Evolutionary conservation across 176 grass and related monocot species (phyloP).

Genomic region (Bromus sterilis): DNA sequence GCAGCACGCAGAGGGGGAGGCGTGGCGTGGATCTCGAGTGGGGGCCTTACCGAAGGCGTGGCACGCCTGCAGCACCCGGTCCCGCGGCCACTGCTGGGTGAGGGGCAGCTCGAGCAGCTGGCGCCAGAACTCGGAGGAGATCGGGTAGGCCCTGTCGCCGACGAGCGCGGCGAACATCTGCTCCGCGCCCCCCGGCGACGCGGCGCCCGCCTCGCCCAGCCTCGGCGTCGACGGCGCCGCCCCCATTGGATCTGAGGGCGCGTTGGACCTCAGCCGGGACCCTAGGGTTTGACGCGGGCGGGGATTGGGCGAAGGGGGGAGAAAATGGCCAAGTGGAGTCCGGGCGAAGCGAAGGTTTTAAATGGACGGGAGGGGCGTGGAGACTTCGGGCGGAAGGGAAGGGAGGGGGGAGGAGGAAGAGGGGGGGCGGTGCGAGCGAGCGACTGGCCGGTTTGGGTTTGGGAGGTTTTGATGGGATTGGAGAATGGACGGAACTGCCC

Average conservation of each 20-base stretch:
- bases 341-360: slow-evolving; percentile 43
- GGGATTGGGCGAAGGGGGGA: not conserved
- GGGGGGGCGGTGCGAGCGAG: not conserved
- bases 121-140: slow-evolving; percentile 92
- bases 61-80: slow-evolving; percentile 90
- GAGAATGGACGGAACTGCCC: not conserved
- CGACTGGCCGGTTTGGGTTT: slow-evolving; percentile 25
- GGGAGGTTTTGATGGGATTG: slow-evolving; percentile 5
- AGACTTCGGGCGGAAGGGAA: slow-evolving; percentile 32
- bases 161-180: slow-evolving; percentile 82
- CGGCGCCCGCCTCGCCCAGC: slow-evolving; percentile 26
- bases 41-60: slow-evolving; percentile 60
- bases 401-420: not conserved
- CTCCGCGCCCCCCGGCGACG: slow-evolving; percentile 50
- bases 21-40: slow-evolving; percentile 21
- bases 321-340: slow-evolving; percentile 29
- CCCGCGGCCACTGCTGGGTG: slow-evolving; percentile 79
- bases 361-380: slow-evolving; percentile 37
- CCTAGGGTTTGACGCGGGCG: slow-evolving; percentile 42
- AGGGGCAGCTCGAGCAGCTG: slow-evolving; percentile 91
- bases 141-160: slow-evolving; percentile 57
- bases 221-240: slow-evolving; percentile 81
- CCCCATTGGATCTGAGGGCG: slow-evolving; percentile 63
- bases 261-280: not conserved
- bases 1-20: not conserved